These are phyloP conservation scores for Tagetes patula DNA, from an alignment of 129 eudicot genomes.

Conservation along the genomic window DNA sequence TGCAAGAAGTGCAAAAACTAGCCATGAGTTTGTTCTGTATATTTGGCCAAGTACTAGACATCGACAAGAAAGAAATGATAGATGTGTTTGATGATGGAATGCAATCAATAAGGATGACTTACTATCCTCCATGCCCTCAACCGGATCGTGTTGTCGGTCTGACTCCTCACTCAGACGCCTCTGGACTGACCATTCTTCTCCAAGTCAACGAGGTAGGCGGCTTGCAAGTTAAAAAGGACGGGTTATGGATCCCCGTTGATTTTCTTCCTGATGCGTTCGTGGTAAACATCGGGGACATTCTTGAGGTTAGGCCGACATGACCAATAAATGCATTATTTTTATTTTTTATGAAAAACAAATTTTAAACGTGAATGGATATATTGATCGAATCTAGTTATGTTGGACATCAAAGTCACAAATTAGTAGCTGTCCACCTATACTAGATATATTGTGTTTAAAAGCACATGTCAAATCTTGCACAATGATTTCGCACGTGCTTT, in stretches of 20 bases:
- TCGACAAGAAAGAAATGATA: constrained; percentile 34
- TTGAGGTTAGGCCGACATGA: constrained; percentile 42
- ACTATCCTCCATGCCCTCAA: constrained; percentile 65
- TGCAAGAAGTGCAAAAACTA: constrained; percentile 41
- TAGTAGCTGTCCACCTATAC: neutral
- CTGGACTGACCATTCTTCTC: constrained; percentile 49
- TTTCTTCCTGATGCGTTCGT: constrained; percentile 50
- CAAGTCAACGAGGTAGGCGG: constrained; percentile 50
- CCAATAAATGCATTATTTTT: too few relatives aligned
- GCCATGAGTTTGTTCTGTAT: constrained; percentile 31
- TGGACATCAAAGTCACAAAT: neutral
- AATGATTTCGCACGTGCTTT: neutral
- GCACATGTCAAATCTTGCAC: neutral
- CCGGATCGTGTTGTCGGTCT: constrained; percentile 55
- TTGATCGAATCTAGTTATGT: neutral
- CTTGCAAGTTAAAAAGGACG: constrained; percentile 57
- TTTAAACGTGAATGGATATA: constrained; percentile 22
- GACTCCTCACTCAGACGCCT: constrained; percentile 54
- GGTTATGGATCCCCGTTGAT: constrained; percentile 50
- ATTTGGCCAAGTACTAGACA: constrained; percentile 50
- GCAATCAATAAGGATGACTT: constrained; percentile 50
- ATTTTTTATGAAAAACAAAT: neutral
- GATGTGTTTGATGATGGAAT: constrained; percentile 48
- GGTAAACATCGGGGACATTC: constrained; percentile 57
- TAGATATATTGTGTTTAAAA: too few relatives aligned